Evolutionary conservation across 352 stramenopile species (phyloP).

Genomic region (Thalassiosira oceanica): DNA sequence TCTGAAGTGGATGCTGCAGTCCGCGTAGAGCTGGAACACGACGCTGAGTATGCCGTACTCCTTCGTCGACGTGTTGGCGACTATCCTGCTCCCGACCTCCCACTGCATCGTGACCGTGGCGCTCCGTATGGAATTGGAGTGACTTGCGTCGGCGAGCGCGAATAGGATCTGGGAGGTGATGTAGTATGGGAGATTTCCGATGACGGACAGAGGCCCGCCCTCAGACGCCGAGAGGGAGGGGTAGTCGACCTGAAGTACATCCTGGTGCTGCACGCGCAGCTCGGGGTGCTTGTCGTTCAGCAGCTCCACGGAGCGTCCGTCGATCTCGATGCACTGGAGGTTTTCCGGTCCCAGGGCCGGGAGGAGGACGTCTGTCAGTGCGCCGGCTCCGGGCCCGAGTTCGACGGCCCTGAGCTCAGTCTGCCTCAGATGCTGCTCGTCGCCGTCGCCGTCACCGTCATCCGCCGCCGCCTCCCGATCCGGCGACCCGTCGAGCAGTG

Average conservation of each 20-base stretch:
- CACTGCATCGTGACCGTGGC: slow-evolving; percentile 88
- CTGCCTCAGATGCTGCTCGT: slow-evolving; percentile 1
- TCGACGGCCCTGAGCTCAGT: slow-evolving; percentile 70
- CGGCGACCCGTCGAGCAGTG: slow-evolving; percentile 7
- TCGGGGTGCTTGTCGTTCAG: slow-evolving; percentile 69
- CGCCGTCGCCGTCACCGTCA: neutral
- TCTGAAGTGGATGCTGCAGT: slow-evolving; percentile 84
- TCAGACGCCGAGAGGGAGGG: slow-evolving; percentile 61
- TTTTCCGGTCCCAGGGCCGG: slow-evolving; percentile 59
- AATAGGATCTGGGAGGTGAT: slow-evolving; percentile 89
- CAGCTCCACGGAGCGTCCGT: slow-evolving; percentile 81
- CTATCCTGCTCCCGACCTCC: slow-evolving; percentile 84
- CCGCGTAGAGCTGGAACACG: slow-evolving; percentile 86
- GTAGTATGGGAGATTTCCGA: slow-evolving; percentile 89
- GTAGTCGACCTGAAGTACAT: slow-evolving; percentile 86
- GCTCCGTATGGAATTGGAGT: slow-evolving; percentile 66
- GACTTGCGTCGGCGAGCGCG: slow-evolving; percentile 77
- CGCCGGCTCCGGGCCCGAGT: slow-evolving; percentile 83
- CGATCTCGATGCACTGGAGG: slow-evolving; percentile 87
- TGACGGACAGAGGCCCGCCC: slow-evolving; percentile 77
- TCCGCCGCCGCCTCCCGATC: slow-evolving; percentile 23
- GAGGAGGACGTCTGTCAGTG: slow-evolving; percentile 82
- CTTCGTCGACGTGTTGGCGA: slow-evolving; percentile 73
- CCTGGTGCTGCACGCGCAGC: slow-evolving; percentile 71
- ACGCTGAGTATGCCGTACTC: slow-evolving; percentile 87